These are phyloP conservation scores for Hypoxylon trugodes DNA, from an alignment of 495 filamentous ascomycete species.

Conservation along the genomic window DNA sequence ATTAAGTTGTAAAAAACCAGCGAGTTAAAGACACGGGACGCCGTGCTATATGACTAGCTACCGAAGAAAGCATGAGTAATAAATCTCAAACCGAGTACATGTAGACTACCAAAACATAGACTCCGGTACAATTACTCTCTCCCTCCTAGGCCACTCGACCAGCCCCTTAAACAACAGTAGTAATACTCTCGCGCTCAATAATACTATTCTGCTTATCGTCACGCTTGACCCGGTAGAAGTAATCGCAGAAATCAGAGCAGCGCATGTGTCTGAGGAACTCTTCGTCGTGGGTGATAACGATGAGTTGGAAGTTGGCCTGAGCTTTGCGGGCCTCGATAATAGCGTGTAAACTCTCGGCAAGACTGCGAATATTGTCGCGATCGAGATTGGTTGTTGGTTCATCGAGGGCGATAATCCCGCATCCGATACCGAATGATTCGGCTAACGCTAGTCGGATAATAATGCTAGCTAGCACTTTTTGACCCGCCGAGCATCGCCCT, in stretches of 20 bases:
- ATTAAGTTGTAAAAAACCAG: not conserved
- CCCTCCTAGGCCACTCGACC: slow-evolving; percentile 1
- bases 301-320: slow-evolving; percentile 95
- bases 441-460: slow-evolving; percentile 97
- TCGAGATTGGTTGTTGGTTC: slow-evolving; percentile 99
- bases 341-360: slow-evolving; percentile 83
- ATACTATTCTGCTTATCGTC: slow-evolving; percentile 87
- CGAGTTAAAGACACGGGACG: not conserved
- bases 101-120: not conserved
- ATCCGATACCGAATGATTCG: slow-evolving; percentile 96
- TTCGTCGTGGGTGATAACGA: slow-evolving; percentile 99
- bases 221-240: slow-evolving; percentile 85
- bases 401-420: slow-evolving; percentile 95
- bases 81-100: not conserved
- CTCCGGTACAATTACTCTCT: not conserved
- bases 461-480: slow-evolving; percentile 95
- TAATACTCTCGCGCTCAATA: slow-evolving; percentile 76
- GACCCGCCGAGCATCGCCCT: slow-evolving; percentile 93
- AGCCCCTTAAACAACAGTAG: slow-evolving; percentile 55
- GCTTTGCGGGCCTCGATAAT: slow-evolving; percentile 86
- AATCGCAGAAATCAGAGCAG: slow-evolving; percentile 91
- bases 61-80: not conserved
- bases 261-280: slow-evolving; percentile 94
- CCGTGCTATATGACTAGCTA: not conserved
- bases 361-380: slow-evolving; percentile 87